phyloP scores from a whole-genome alignment of 768 basidiomycete species.

The Tricholoma hemisulphureum region DNA sequence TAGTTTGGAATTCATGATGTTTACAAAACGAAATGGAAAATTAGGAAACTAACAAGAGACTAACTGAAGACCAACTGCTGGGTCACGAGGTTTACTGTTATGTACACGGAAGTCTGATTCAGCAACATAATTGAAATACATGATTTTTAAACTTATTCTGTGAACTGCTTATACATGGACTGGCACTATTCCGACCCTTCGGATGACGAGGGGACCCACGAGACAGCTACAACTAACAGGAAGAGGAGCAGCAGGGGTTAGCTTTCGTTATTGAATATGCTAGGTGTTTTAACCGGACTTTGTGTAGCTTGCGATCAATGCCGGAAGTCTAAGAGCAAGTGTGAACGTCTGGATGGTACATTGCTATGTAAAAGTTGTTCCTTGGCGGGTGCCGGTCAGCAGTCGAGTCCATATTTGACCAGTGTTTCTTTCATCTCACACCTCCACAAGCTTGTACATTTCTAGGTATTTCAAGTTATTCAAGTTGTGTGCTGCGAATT shows the following conservation, averaged over 20 bases:
- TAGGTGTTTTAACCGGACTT: conserved; percentile 11
- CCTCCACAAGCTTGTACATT: conserved; percentile 57
- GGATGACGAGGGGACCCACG: conserved; percentile 50
- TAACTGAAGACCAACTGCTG: too few species aligned
- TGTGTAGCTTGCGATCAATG: conserved; percentile 80
- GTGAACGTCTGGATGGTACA: conserved; percentile 53
- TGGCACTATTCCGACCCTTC: conserved; percentile 63
- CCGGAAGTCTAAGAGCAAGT: conserved; percentile 85
- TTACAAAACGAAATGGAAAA: too few species aligned
- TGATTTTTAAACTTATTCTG: conserved; percentile 16
- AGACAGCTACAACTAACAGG: conserved; percentile 41
- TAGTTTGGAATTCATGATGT: too few species aligned
- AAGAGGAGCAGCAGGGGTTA: conserved; percentile 67
- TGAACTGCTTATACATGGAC: conserved; percentile 35
- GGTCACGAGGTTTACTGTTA: too few species aligned
- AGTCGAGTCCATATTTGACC: not conserved
- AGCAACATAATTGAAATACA: conserved; percentile 19
- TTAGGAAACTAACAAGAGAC: too few species aligned
- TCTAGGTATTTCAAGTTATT: conserved; percentile 48
- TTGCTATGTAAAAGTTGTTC: conserved; percentile 64
- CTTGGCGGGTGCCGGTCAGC: conserved; percentile 52
- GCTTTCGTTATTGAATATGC: not conserved
- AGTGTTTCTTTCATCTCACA: conserved; percentile 10
- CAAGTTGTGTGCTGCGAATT: conserved; percentile 1
- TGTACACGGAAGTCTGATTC: too few species aligned